Base-by-base conservation (phyloP, 164 flowering plant species). In the Saururus chinensis region DNA sequence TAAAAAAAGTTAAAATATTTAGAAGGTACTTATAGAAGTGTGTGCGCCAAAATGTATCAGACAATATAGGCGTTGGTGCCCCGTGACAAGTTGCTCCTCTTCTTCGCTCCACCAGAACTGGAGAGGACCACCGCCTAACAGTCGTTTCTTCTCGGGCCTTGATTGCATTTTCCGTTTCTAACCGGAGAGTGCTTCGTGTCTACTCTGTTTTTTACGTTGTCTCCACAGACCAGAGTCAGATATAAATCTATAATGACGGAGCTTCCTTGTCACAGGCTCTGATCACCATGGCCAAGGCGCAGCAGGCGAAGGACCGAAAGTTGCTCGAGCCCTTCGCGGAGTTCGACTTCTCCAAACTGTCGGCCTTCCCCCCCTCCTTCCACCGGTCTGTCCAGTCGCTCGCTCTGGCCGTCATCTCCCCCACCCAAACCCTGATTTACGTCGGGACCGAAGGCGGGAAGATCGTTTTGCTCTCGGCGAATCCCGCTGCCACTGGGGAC, bases 371-470 rank as follows among this genome's bases (percentile, higher is more conserved):
- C 40, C 57, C 61, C 45, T 25, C 64, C 19, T 37, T 49, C 16
- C 67, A 21, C 41, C 52, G 65, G 51, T 51, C 73, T 1, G 51
- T 80, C 70, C 71, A 64, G 41, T 77, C 81, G 42, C 51, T 83
- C 30, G 80, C 92, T 4, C 19, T 83, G 61, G 71, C 72, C 60
- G 49, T 80, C 0, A 21, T 67, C 66, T 74, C 89, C 65, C 68
- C 83, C 55, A 53, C 53, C 52, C 73, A 82, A 70, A 73, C 82
- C 73, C 77, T 83, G 59, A 64, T 89, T 57, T 83, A 81, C 75
- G 56, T 76, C 60, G 98, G 96, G 25, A 84, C 89, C 20, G 66
- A 68, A 5, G 69, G 77, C 51, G 98, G 96, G 1, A 60, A 69
- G 25, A 70, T 92, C 21, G 57, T 82, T 45, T 62, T 84, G 1